phyloP scores from a whole-genome alignment of 345 rosid genomes.

The Arabidopsis thaliana region TAIR10.1 NC_003074.8:3178001-3178500 shows the following conservation, averaged over 20 bases:
- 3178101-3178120: slow-evolving; percentile 2
- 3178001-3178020: slow-evolving; percentile 97
- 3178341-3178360: background rate
- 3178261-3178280: slow-evolving; percentile 78
- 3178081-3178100: slow-evolving; percentile 5
- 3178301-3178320: background rate
- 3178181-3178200: slow-evolving; percentile 14
- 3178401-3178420: background rate
- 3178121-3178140: background rate
- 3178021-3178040: slow-evolving; percentile 97
- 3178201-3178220: slow-evolving; percentile 81
- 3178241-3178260: slow-evolving; percentile 91
- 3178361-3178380: background rate
- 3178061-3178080: slow-evolving; percentile 21
- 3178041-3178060: slow-evolving; percentile 96
- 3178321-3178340: slow-evolving; percentile 11
- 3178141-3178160: background rate
- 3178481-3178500: background rate
- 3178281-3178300: slow-evolving; percentile 13
- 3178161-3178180: background rate
- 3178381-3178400: background rate
- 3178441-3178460: background rate
- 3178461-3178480: background rate
- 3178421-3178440: slow-evolving; percentile 8
- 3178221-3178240: slow-evolving; percentile 92